Evolutionary conservation across 2,329 filamentous ascomycete species (phyloP).

Genomic region (Botrytis squamosa): DNA sequence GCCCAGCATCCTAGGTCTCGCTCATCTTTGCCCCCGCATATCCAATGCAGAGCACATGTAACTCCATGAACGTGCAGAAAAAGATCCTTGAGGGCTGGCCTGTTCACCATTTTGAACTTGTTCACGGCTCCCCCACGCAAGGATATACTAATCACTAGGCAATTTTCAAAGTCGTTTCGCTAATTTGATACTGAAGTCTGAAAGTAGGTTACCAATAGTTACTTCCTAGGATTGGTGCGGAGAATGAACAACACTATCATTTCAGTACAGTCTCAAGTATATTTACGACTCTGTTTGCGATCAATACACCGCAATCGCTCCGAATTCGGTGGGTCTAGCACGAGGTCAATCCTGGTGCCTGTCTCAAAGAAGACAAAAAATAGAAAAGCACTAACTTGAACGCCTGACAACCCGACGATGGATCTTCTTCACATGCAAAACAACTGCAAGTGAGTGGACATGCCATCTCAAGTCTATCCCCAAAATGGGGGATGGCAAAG

Average conservation of each 20-base stretch:
- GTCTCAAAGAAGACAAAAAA: background rate
- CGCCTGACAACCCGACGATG: slow-evolving; percentile 5
- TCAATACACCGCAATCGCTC: slow-evolving; percentile 19
- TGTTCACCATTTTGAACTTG: background rate
- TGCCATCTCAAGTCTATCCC: background rate
- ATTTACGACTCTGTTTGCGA: background rate
- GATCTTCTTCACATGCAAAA: slow-evolving; percentile 13
- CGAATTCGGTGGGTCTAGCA: slow-evolving; percentile 16
- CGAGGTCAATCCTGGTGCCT: slow-evolving; percentile 3
- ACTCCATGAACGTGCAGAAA: slow-evolving; percentile 10
- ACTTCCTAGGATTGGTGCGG: background rate
- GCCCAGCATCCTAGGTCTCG: background rate
- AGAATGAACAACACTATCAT: slow-evolving; percentile 8
- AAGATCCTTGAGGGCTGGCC: slow-evolving; percentile 10
- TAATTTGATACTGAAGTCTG: background rate
- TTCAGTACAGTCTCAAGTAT: background rate
- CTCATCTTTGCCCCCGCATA: slow-evolving; percentile 13
- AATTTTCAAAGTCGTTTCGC: background rate
- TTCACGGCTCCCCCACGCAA: background rate
- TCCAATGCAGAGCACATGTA: slow-evolving; percentile 6
- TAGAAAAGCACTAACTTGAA: slow-evolving; percentile 5
- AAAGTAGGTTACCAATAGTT: slow-evolving; percentile 7
- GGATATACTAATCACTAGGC: background rate
- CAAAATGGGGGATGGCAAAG: slow-evolving; percentile 1
- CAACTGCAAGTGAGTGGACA: background rate